A percentile compares a stretch with the other conserved stretches of the same genome.
phyloP scores from a whole-genome alignment of 192 early-diverging fungal genomes.

The Podila epigama region DNA sequence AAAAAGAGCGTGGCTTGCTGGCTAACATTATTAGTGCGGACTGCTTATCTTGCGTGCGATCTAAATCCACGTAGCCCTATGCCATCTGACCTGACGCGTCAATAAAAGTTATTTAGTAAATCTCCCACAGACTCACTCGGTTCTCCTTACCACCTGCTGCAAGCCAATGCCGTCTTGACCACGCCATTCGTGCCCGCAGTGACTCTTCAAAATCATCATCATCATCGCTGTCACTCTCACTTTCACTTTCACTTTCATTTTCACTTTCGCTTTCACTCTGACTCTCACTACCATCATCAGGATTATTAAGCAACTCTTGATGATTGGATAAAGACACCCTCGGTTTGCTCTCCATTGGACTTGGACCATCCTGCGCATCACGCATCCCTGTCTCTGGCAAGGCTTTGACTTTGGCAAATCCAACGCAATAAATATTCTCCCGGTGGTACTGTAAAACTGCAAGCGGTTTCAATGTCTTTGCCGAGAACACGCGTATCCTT shows the following conservation, averaged over 20 bases:
- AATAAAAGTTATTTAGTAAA: slow-evolving; percentile 37
- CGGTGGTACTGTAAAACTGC: slow-evolving; percentile 52
- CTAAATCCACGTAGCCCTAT: no score
- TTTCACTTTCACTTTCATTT: not conserved
- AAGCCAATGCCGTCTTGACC: slow-evolving; percentile 40
- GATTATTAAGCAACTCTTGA: not conserved
- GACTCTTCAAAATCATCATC: slow-evolving; percentile 20
- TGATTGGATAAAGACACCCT: not conserved
- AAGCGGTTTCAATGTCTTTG: slow-evolving; percentile 49
- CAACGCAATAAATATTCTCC: slow-evolving; percentile 46
- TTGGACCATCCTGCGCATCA: not conserved
- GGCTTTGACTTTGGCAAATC: slow-evolving; percentile 26
- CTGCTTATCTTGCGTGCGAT: no score
- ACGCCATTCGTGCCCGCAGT: not conserved
- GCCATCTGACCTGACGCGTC: not conserved
- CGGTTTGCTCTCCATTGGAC: not conserved
- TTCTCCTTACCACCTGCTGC: slow-evolving; percentile 48
- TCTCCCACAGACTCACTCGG: slow-evolving; percentile 51
- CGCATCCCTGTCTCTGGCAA: no score
- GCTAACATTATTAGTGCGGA: no score
- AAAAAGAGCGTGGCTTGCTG: no score
- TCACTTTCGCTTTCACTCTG: not conserved
- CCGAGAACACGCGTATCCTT: slow-evolving; percentile 50
- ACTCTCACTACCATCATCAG: not conserved
- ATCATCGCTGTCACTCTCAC: slow-evolving; percentile 15